Evolutionary conservation across 139 green algal genomes (phyloP).

Genomic region (Asterochloris sp.): DNA sequence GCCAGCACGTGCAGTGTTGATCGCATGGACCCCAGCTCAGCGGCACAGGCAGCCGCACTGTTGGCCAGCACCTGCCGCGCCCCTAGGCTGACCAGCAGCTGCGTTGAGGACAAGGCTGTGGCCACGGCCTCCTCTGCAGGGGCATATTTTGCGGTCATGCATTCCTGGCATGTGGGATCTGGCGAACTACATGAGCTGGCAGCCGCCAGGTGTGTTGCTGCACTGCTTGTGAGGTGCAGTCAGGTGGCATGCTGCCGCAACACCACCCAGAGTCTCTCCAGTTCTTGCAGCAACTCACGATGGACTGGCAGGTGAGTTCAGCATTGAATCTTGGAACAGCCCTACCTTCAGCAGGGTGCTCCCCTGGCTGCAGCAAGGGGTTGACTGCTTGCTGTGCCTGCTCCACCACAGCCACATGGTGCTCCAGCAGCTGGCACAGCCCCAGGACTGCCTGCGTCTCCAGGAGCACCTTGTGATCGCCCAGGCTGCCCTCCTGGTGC

Average conservation of each 20-base stretch:
- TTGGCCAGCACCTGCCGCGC: conserved; percentile 6
- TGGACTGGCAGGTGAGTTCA: no score
- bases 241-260: no score
- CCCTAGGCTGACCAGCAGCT: not conserved
- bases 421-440: conserved; percentile 29
- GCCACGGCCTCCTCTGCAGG: not conserved
- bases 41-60: conserved; percentile 15
- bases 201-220: no score
- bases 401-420: conserved; percentile 24
- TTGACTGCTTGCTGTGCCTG: not conserved
- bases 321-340: no score
- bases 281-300: no score
- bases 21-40: conserved; percentile 24
- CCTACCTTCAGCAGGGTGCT: not conserved
- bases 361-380: conserved; percentile 5
- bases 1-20: conserved; percentile 26
- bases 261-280: no score
- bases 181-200: not conserved
- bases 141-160: not conserved
- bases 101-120: not conserved
- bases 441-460: conserved; percentile 14
- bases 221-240: no score
- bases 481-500: no score
- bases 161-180: not conserved
- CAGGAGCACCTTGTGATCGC: not conserved